Evolutionary conservation across 805 yeast species (phyloP).

Genomic region (Pichia sporocuriosa): DNA sequence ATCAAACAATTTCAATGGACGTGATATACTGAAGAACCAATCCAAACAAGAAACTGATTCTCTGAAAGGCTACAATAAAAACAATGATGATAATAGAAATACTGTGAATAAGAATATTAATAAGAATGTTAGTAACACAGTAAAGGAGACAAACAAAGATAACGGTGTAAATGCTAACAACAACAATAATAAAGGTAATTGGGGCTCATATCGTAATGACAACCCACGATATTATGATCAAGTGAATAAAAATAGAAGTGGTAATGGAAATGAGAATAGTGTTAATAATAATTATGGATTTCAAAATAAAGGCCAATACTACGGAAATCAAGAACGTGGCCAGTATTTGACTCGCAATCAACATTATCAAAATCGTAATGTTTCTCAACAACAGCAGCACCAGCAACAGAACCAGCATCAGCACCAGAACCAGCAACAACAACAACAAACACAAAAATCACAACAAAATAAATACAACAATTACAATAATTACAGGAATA

Average conservation of each 20-base stretch:
- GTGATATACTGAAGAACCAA: no score
- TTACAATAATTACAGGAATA: not conserved
- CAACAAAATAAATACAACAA: not conserved
- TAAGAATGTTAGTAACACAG: not conserved
- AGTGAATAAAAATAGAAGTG: not conserved
- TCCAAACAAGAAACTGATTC: no score
- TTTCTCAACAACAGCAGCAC: slow-evolving; percentile 11
- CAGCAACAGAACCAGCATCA: not conserved
- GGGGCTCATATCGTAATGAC: not conserved
- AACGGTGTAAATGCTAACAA: no score
- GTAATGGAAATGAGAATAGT: no score
- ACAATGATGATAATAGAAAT: not conserved
- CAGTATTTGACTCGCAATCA: not conserved
- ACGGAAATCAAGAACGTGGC: not conserved
- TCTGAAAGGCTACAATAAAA: not conserved
- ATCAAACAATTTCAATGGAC: no score
- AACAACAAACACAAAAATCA: no score
- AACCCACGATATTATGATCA: not conserved
- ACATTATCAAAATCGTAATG: not conserved
- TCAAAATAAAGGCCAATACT: slow-evolving; percentile 1
- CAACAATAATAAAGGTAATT: not conserved
- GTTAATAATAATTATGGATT: no score
- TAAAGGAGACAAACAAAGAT: not conserved
- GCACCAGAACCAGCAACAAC: not conserved
- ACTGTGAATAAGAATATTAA: not conserved